Evolutionary conservation across 495 filamentous ascomycete species (phyloP).

Genomic region (Annulohypoxylon bovei): DNA sequence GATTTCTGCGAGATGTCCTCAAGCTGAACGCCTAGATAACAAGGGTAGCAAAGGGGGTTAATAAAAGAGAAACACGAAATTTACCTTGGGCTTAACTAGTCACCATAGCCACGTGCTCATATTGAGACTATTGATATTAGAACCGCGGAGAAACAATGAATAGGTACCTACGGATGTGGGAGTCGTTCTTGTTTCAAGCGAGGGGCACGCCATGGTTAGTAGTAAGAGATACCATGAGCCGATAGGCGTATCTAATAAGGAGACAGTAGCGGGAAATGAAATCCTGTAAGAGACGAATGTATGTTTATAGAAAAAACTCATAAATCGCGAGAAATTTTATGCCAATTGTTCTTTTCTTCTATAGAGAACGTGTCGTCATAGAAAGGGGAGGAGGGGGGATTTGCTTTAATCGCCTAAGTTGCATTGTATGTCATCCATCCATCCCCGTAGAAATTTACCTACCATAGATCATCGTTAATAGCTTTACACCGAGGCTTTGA

Average conservation of each 20-base stretch:
- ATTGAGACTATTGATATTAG: background rate
- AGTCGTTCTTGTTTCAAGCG: background rate
- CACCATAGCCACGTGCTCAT: background rate
- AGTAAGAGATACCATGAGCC: background rate
- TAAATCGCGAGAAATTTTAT: too few relatives aligned
- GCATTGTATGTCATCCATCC: background rate
- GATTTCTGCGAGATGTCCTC: background rate
- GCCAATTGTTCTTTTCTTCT: too few relatives aligned
- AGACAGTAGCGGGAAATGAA: background rate
- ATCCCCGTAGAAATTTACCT: background rate
- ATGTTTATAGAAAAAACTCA: background rate
- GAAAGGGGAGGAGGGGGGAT: too few relatives aligned
- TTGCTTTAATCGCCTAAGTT: background rate
- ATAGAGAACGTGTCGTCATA: too few relatives aligned
- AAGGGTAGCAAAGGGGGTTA: background rate
- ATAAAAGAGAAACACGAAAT: background rate
- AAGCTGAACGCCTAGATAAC: background rate
- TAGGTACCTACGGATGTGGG: background rate
- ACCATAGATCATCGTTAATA: background rate
- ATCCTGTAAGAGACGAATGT: background rate
- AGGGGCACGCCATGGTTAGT: background rate
- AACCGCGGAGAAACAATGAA: background rate
- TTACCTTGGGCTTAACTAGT: background rate
- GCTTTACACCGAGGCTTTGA: background rate
- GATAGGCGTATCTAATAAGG: background rate